Percentiles rank a stretch among this genome's conserved stretches.
phyloP scores from a whole-genome alignment of 352 stramenopile genomes.

The Peronospora destructor region DNA sequence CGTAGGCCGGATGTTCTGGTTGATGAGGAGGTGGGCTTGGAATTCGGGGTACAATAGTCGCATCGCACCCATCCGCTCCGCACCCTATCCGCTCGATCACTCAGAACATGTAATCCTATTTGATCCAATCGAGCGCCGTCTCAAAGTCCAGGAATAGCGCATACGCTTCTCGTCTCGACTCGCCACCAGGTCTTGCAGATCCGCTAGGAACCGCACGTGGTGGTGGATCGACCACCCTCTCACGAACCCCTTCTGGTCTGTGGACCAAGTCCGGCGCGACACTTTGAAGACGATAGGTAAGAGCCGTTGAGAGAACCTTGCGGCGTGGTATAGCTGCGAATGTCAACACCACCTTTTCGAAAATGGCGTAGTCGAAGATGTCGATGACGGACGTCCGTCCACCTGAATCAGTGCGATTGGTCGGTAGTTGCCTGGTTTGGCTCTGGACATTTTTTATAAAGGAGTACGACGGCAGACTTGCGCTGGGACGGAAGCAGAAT shows the following conservation, averaged over 20 bases:
- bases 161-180: neutral
- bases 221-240: no score
- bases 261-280: neutral
- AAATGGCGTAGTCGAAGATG: no score
- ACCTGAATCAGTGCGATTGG: constrained; percentile 9
- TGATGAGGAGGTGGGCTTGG: no score
- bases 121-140: constrained; percentile 1
- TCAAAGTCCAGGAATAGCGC: constrained; percentile 4
- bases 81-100: neutral
- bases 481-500: constrained; percentile 1
- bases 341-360: no score
- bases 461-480: no score
- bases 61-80: neutral
- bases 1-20: constrained; percentile 1
- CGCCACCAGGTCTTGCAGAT: neutral
- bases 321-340: no score
- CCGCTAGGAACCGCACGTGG: no score
- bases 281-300: neutral
- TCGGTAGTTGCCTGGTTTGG: constrained; percentile 1
- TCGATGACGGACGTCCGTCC: no score
- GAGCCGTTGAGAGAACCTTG: neutral
- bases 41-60: neutral
- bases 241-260: no score
- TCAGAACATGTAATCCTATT: constrained; percentile 1
- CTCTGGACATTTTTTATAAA: constrained; percentile 6